Evolutionary conservation across 2,329 filamentous ascomycete species (phyloP).

Genomic region (Botrytis pseudocinerea): DNA sequence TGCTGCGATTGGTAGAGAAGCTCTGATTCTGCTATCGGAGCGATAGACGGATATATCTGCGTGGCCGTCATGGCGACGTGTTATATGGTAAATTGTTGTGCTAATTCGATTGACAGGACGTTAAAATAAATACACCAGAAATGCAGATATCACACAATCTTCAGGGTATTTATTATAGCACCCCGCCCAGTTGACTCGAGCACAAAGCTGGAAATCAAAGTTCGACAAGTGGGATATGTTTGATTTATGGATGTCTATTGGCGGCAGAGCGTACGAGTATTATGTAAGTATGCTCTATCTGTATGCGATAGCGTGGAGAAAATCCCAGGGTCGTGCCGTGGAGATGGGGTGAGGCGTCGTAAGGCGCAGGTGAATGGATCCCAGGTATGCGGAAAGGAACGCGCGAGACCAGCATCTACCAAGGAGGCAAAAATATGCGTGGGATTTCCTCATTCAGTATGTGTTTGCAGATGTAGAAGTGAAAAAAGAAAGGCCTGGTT

Average conservation of each 20-base stretch:
- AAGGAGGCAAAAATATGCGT: not conserved
- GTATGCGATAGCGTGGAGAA: conserved; percentile 13
- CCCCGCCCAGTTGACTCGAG: conserved; percentile 5
- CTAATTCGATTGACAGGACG: conserved; percentile 2
- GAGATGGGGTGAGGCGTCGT: conserved; percentile 17
- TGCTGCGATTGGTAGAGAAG: conserved; percentile 14
- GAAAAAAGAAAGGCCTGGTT: not conserved
- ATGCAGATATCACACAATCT: conserved; percentile 15
- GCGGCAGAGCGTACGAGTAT: not conserved
- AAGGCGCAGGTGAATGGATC: conserved; percentile 17
- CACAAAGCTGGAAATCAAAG: not conserved
- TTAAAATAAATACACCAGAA: not conserved
- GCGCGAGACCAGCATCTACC: conserved; percentile 17
- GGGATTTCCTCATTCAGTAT: not conserved
- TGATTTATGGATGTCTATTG: conserved; percentile 21
- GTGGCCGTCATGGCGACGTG: conserved; percentile 9
- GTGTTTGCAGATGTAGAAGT: not conserved
- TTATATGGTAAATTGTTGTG: not conserved
- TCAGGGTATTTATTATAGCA: not conserved
- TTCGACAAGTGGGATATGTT: conserved; percentile 16
- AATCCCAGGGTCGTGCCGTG: not conserved
- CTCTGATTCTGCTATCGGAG: conserved; percentile 5
- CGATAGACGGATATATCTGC: conserved; percentile 20
- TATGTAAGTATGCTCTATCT: conserved; percentile 17
- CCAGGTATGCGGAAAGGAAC: conserved; percentile 5